These are phyloP conservation scores for Kodamaea arcana DNA, from an alignment of 1,139 yeast species.

Conservation along the genomic window DNA sequence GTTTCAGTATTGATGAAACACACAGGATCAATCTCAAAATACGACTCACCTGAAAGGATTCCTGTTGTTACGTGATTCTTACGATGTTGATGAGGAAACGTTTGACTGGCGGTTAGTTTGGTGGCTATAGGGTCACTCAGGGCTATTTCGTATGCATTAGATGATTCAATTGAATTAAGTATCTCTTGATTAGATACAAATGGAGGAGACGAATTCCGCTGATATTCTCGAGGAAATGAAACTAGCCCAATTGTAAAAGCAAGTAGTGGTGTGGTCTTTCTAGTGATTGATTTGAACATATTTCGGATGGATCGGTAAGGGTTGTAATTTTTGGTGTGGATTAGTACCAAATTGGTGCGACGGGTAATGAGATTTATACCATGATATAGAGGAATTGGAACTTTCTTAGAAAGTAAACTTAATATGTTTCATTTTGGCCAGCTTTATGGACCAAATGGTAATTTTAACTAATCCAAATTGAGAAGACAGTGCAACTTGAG, in stretches of 20 bases:
- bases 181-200: constrained; percentile 3
- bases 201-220: constrained; percentile 18
- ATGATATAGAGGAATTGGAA: no score
- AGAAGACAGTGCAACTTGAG: no score
- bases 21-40: constrained; percentile 66
- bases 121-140: constrained; percentile 21
- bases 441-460: no score
- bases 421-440: no score
- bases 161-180: constrained; percentile 23
- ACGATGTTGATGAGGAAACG: constrained; percentile 60
- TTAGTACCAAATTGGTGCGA: no score
- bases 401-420: no score
- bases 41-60: constrained; percentile 55
- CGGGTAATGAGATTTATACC: no score
- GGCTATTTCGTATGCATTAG: constrained; percentile 25
- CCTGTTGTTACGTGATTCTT: constrained; percentile 65
- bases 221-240: constrained; percentile 40
- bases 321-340: background rate
- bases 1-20: constrained; percentile 44
- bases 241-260: constrained; percentile 49
- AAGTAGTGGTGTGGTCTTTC: constrained; percentile 28
- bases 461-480: no score
- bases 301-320: background rate
- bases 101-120: constrained; percentile 31
- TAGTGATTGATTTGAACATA: constrained; percentile 17